Evolutionary conservation across 2,329 filamentous ascomycete genomes (phyloP), one percentile per base, ranked within the genome.

Genomic region (Penicillium digitatum): DNA sequence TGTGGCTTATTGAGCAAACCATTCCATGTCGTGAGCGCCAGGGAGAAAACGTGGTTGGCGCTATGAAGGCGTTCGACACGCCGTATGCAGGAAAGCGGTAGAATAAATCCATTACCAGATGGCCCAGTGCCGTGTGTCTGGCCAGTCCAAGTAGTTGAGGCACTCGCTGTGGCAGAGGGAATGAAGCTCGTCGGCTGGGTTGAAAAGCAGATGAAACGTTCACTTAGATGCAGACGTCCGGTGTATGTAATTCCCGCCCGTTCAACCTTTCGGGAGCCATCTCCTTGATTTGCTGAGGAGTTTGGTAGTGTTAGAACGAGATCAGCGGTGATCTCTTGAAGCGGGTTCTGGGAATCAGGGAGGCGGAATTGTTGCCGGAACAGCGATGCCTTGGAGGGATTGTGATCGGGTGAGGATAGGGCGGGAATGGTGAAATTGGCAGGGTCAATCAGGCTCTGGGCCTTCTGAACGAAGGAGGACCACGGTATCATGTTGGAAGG

Each of bases 321-420:
- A 79, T 99, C 94, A 69, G 94, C 92, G 58, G 89, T 91, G 76
- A 99, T 96, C 79, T 99, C 94, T 77, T 95, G 91, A 55, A 97
- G 82, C 53, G 94, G 94, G 60, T 89, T 92, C 76, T 99, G 93
- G 37, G 90, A 88, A 69, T 90, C 86, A 43, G 94, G 94, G 32
- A 99, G 87, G 63, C 94, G 90, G 79, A 99, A 99, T 76, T 99
- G 94, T 73, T 88, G 87, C 77, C 94, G 91, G 78, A 97, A 99
- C 56, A 97, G 84, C 48, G 88, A 87, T 53, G 91, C 86, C 78
- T 96, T 97, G 69, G 92, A 93, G 47, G 92, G 91, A 71, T 90
- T 88, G 60, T 83, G 84, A 74, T 94, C 89, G 56, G 87, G 84
- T 68, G 86, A 83, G 64, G 87, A 85, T 56, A 89, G 81, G 63